These are phyloP conservation scores for Citrus trifoliata DNA, from an alignment of 345 rosid genomes.

Conservation along the genomic window DNA sequence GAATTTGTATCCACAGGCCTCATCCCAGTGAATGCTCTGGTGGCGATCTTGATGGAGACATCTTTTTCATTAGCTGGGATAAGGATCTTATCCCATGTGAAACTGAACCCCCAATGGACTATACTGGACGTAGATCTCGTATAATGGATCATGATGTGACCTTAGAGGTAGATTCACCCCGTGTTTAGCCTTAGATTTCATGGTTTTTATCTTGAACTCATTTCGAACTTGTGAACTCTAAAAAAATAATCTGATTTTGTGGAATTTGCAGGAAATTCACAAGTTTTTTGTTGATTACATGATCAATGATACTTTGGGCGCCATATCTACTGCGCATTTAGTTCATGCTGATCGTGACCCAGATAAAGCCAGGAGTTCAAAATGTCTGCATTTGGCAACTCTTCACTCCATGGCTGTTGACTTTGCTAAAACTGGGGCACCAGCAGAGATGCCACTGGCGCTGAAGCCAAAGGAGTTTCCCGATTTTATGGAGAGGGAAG, in stretches of 20 bases:
- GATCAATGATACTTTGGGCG: conserved; percentile 86
- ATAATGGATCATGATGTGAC: conserved; percentile 88
- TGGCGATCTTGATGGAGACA: conserved; percentile 98
- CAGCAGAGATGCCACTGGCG: conserved; percentile 81
- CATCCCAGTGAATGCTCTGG: conserved; percentile 98
- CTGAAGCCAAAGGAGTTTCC: conserved; percentile 85
- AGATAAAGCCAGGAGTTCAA: conserved; percentile 62
- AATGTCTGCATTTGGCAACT: conserved; percentile 71
- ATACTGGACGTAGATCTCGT: conserved; percentile 66
- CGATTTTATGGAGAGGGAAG: conserved; percentile 82
- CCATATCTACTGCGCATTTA: conserved; percentile 90
- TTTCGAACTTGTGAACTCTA: background rate
- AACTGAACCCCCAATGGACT: conserved; percentile 86
- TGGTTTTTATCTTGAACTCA: background rate
- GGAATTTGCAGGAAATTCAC: conserved; percentile 72
- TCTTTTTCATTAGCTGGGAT: conserved; percentile 86
- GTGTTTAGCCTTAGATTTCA: background rate
- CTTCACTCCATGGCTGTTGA: conserved; percentile 97
- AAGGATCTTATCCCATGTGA: conserved; percentile 63
- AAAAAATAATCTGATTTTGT: conserved; percentile 9
- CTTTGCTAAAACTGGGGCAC: conserved; percentile 92
- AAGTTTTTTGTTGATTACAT: conserved; percentile 81
- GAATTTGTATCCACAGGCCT: conserved; percentile 55
- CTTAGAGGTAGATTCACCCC: conserved; percentile 49
- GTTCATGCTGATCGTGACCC: conserved; percentile 84